These are phyloP conservation scores for Ustilago cynodontis DNA, from an alignment of 1,284 basidiomycete species.

Conservation along the genomic window DNA sequence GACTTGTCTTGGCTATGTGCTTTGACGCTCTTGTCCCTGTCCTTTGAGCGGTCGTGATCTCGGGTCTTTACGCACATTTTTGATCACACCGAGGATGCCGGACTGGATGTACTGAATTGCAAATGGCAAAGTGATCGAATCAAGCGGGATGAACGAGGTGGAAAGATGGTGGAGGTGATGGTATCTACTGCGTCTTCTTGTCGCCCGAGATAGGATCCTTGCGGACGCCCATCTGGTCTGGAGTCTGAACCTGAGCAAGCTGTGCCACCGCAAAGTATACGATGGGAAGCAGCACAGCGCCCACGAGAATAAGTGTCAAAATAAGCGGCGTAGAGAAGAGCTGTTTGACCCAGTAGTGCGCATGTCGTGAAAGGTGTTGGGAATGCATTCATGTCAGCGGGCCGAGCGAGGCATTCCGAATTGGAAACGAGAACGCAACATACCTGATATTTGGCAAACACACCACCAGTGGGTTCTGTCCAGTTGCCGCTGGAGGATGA, in stretches of 20 bases:
- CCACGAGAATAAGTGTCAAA: constrained; percentile 40
- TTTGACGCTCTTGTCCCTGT: too few species aligned
- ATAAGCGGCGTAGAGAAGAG: constrained; percentile 52
- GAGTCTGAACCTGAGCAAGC: constrained; percentile 49
- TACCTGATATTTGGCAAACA: constrained; percentile 54
- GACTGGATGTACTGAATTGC: constrained; percentile 5
- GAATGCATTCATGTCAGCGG: not conserved
- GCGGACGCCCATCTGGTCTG: constrained; percentile 54
- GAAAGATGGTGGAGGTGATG: constrained; percentile 1
- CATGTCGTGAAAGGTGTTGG: not conserved
- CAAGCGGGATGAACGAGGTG: not conserved
- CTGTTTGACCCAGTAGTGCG: constrained; percentile 5
- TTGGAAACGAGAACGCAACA: not conserved
- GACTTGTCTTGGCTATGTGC: too few species aligned
- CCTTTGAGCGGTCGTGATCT: not conserved
- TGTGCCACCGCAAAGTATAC: constrained; percentile 50
- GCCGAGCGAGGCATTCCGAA: not conserved
- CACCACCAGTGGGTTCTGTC: constrained; percentile 45
- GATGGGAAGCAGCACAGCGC: constrained; percentile 43
- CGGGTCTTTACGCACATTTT: not conserved
- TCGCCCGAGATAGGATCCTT: constrained; percentile 52
- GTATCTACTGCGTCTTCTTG: constrained; percentile 52
- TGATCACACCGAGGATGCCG: not conserved
- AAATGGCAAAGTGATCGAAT: not conserved
- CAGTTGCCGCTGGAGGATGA: constrained; percentile 33